Evolutionary conservation across 225 moss, liverwort and hornwort species (phyloP), one percentile per base, ranked within the genome.

Genomic region (Bryum argenteum): DNA sequence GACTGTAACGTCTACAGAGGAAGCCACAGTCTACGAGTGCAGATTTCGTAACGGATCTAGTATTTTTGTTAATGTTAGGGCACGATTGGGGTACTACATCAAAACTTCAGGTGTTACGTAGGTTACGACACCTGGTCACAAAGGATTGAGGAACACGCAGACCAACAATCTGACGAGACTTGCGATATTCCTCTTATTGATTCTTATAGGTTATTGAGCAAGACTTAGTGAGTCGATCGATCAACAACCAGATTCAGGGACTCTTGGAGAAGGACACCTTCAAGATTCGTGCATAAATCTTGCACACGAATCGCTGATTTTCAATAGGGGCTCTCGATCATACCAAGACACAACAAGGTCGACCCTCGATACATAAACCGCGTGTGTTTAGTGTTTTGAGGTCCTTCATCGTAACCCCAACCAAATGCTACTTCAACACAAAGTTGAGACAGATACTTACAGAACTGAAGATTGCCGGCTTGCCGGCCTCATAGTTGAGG

Each of bases 371-470:
- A 14, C 19, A 17, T 66, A 54, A 44, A 38, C 14, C 52, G 12
- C 41, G 41, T 33, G 33, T 6, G 2, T 24, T 41, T 20, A 15
- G 26, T 56, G 47, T 44, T 13, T 44, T 0, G 4, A 44, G 3
- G 4, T 8, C 13, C 33, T 23, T 60, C 40, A 50, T 48, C 23
- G 56, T 26, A 67, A 62, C 57, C 37, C 12, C 45, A 11, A 38
- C 9, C 38, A n/a, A 58, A 14, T 58, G 18, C 60, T 40, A 66
- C 28, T 44, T 53, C 21, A 55, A 58, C 72, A 63, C 56, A 63
- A 58, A 72, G 38, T 4, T 64, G 53, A 69, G 69, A 24, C 55
- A 54, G 15, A 19, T 51, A 76, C 81, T 72, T 72, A 80, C 80
- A 69, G 23, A 39, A 61, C 9, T 44, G 22, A 57, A 53, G 37